Conservation (phyloP, 495 filamentous ascomycete species). For the Xylaria intraflava region DNA sequence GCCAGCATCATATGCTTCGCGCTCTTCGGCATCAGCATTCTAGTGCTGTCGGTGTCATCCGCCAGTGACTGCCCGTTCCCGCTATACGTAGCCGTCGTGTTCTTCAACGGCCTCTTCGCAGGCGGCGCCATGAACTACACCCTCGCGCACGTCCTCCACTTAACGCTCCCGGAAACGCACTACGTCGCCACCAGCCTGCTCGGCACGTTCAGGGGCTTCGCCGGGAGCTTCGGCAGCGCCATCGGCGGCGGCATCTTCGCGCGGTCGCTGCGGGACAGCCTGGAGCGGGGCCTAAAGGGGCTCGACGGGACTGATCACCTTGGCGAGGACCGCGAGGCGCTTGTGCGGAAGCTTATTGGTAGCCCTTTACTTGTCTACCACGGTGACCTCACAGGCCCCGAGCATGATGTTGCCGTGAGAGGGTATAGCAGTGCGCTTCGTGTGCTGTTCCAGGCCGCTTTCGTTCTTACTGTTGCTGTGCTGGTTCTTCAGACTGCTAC, state of each 20-base stretch:
- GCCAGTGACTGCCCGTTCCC: slow-evolving; percentile 38
- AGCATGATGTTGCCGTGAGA: slow-evolving; percentile 53
- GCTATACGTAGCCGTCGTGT: slow-evolving; percentile 49
- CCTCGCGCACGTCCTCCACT: slow-evolving; percentile 65
- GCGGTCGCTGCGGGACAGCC: slow-evolving; percentile 47
- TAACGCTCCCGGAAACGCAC: slow-evolving; percentile 54
- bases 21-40: slow-evolving; percentile 47
- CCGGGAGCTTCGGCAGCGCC: slow-evolving; percentile 67
- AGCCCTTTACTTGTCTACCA: slow-evolving; percentile 57
- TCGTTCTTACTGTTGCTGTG: slow-evolving; percentile 48
- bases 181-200: slow-evolving; percentile 65
- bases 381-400: slow-evolving; percentile 39
- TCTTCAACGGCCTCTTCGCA: slow-evolving; percentile 61
- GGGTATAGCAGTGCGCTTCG: slow-evolving; percentile 57
- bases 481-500: slow-evolving; percentile 59
- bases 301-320: slow-evolving; percentile 31
- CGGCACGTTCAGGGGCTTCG: slow-evolving; percentile 67
- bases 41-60: slow-evolving; percentile 44
- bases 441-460: slow-evolving; percentile 51
- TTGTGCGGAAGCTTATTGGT: slow-evolving; percentile 59
- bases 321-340: slow-evolving; percentile 41
- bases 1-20: slow-evolving; percentile 48
- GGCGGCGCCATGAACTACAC: slow-evolving; percentile 71
- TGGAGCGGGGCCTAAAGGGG: slow-evolving; percentile 50
- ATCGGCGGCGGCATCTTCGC: slow-evolving; percentile 71